Evolutionary conservation across 1,284 basidiomycete genomes (phyloP), one percentile per base, ranked within the genome.

Genomic region (Ustilago nuda): DNA sequence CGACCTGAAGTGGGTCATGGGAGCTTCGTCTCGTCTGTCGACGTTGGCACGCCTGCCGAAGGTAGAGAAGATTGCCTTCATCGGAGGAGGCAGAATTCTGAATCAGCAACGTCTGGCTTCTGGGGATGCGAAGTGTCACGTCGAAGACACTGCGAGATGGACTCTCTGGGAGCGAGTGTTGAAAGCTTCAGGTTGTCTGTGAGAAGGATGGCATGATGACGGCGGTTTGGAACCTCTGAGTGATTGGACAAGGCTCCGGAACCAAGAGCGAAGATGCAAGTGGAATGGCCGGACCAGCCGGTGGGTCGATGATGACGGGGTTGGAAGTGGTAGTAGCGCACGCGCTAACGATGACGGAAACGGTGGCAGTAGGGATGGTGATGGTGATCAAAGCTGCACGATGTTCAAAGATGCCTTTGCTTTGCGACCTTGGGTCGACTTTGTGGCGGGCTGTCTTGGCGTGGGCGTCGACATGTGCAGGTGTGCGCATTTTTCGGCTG

Each of bases 51-150:
- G 61, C 45, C 67, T 66, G 15, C 72, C 61, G 12, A 75, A 66
- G 36, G 9, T 63, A 30, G 63, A 60, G 9, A 75, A 64, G 55
- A 75, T 66, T 36, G 72, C 67, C 17, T 66, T 70, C 72, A 75
- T 75, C 11, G 23, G 7, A 19, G 43, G 23, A 27, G 23, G 23
- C 23, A 3, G 23, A 27, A 27, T 27, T 27, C 23, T 27, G 23
- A 27, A 27, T 27, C 23, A 27, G 23, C 3, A 27, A 27, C 23
- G 23, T 27, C 23, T 27, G 23, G 23, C 23, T 27, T 27, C 23
- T 27, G 23, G 23, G 23, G 23, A 27, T 27, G 23, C 23, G 23
- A 27, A 27, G 23, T 54, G 52, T 30, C 23, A 19, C 48, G 33
- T 35, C 27, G 1, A 23, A 54, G 32, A 37, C 17, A 37, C n/a